Evolutionary conservation across 495 filamentous ascomycete species (phyloP).

Genomic region (Aspergillus funiculosus): DNA sequence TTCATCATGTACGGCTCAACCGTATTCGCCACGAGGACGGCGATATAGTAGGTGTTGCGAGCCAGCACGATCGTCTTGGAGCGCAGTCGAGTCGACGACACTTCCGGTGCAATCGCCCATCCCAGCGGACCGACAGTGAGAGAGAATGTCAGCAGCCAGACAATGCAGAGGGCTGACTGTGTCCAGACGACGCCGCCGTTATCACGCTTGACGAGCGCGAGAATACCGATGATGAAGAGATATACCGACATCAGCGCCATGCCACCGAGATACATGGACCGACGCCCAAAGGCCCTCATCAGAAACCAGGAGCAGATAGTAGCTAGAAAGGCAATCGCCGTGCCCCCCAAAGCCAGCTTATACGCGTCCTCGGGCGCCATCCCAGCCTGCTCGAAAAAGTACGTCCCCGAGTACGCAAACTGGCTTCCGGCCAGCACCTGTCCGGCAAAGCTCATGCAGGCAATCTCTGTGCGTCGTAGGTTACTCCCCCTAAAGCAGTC

Average conservation of each 20-base stretch:
- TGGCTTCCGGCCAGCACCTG: slow-evolving; percentile 67
- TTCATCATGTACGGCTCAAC: slow-evolving; percentile 64
- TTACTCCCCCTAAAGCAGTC: slow-evolving; percentile 71
- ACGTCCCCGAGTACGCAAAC: slow-evolving; percentile 65
- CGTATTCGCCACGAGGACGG: slow-evolving; percentile 56
- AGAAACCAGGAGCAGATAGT: slow-evolving; percentile 51
- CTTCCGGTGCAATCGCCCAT: slow-evolving; percentile 58
- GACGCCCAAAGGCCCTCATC: slow-evolving; percentile 49
- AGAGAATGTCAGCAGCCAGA: slow-evolving; percentile 65
- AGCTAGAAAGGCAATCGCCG: slow-evolving; percentile 57
- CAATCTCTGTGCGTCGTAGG: slow-evolving; percentile 64
- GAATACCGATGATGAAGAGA: slow-evolving; percentile 61
- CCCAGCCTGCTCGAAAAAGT: slow-evolving; percentile 69
- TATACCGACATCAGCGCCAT: slow-evolving; percentile 48
- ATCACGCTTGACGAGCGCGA: slow-evolving; percentile 49
- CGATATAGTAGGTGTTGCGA: slow-evolving; percentile 49
- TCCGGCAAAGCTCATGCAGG: slow-evolving; percentile 63
- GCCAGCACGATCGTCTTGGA: slow-evolving; percentile 58
- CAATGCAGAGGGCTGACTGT: slow-evolving; percentile 51
- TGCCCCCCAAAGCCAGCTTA: slow-evolving; percentile 39
- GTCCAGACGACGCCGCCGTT: slow-evolving; percentile 30
- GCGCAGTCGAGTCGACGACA: slow-evolving; percentile 53
- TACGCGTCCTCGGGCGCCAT: slow-evolving; percentile 51
- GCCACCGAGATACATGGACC: slow-evolving; percentile 63
- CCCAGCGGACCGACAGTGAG: slow-evolving; percentile 54